phyloP scores from a whole-genome alignment of 75 land plant genomes.

The Azolla pinnata region DNA sequence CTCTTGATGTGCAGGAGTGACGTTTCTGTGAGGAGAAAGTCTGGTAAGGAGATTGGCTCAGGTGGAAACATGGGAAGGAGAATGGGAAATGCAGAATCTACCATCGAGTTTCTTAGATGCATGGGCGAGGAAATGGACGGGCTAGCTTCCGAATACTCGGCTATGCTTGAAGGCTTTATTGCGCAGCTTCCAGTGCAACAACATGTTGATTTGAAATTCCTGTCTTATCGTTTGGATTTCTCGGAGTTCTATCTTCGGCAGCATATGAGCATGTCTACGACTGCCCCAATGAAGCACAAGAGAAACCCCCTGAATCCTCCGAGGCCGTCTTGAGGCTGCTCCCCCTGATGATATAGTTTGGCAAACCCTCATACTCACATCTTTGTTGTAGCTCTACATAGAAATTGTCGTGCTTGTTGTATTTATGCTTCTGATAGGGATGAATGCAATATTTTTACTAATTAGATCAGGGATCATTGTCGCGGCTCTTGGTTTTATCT shows the following conservation, averaged over 20 bases:
- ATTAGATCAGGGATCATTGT: no score
- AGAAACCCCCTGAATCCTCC: constrained; percentile 16
- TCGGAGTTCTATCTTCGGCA: constrained; percentile 81
- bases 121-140: constrained; percentile 79
- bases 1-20: constrained; percentile 29
- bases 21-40: constrained; percentile 25
- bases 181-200: constrained; percentile 84
- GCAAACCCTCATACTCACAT: no score
- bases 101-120: constrained; percentile 54
- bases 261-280: constrained; percentile 30
- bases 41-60: constrained; percentile 23
- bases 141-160: constrained; percentile 70
- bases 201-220: constrained; percentile 94
- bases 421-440: no score
- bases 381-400: no score
- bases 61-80: constrained; percentile 9
- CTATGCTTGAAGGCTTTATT: constrained; percentile 69
- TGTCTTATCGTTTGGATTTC: constrained; percentile 87
- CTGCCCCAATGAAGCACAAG: constrained; percentile 11
- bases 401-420: no score
- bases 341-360: no score
- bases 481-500: no score
- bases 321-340: neutral
- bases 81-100: constrained; percentile 36
- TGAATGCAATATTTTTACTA: no score